Conservation (phyloP, 1,139 yeast genomes). For the Hemisphaericaspora xylofermentans region DNA sequence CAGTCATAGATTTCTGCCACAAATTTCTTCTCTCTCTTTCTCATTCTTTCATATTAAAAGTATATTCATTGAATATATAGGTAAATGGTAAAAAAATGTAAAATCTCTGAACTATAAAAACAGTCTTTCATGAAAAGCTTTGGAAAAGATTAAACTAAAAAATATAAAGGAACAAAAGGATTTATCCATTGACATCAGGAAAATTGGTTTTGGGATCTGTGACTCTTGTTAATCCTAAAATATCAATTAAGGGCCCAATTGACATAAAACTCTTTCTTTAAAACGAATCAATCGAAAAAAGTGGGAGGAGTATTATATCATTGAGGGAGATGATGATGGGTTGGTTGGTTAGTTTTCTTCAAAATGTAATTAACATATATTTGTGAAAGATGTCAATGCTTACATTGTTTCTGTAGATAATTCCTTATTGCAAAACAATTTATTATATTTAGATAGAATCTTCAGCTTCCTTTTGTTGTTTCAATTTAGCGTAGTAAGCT, state of each 20-base stretch:
- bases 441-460: slow-evolving; percentile 24
- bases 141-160: neutral
- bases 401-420: no score
- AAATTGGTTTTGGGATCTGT: neutral
- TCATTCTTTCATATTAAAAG: neutral
- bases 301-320: no score
- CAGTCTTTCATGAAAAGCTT: neutral
- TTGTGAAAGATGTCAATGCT: no score
- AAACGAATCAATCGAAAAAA: no score
- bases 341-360: neutral
- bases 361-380: no score
- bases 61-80: slow-evolving; percentile 3
- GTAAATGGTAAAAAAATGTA: neutral
- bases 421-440: neutral
- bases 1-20: no score
- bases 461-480: slow-evolving; percentile 72
- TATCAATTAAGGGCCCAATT: no score
- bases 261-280: no score
- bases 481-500: slow-evolving; percentile 74
- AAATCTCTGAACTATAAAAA: neutral
- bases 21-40: neutral
- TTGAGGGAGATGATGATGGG: no score
- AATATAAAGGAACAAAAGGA: neutral
- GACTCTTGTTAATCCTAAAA: no score
- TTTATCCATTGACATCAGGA: neutral